These are phyloP conservation scores for Botrytis fragariae DNA, from an alignment of 2,329 filamentous ascomycete genomes.

Conservation along the genomic window DNA sequence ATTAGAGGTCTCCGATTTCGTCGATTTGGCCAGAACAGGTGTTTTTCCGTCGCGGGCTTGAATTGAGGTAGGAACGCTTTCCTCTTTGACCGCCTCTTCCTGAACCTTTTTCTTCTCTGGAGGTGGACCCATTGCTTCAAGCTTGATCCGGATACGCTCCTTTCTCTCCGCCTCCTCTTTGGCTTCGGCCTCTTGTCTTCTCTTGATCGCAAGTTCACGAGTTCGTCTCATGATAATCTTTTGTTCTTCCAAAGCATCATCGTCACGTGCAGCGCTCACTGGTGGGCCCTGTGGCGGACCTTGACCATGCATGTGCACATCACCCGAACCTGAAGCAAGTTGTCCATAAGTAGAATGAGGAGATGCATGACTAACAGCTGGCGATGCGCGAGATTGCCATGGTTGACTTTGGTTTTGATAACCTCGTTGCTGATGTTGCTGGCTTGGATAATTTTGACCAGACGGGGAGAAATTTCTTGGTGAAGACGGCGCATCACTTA, in stretches of 20 bases:
- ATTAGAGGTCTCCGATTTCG: constrained; percentile 24
- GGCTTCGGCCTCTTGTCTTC: constrained; percentile 65
- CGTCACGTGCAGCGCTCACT: constrained; percentile 39
- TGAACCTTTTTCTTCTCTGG: constrained; percentile 59
- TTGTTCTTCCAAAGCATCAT: constrained; percentile 60
- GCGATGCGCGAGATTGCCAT: constrained; percentile 44
- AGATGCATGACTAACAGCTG: constrained; percentile 38
- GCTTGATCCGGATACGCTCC: constrained; percentile 69
- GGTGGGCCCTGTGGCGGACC: constrained; percentile 29
- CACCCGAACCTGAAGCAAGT: constrained; percentile 40
- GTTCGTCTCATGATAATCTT: constrained; percentile 72
- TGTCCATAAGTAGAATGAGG: constrained; percentile 36
- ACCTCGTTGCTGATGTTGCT: constrained; percentile 26
- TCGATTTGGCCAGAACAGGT: constrained; percentile 18
- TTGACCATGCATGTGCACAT: constrained; percentile 28
- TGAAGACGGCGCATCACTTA: constrained; percentile 51
- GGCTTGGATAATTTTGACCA: constrained; percentile 30
- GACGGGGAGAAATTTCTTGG: constrained; percentile 43
- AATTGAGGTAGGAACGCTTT: constrained; percentile 40
- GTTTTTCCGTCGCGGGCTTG: constrained; percentile 32
- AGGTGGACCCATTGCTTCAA: constrained; percentile 66
- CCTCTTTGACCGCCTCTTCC: constrained; percentile 50
- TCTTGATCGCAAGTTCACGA: constrained; percentile 66
- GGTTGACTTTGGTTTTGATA: constrained; percentile 33
- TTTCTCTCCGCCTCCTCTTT: constrained; percentile 69